phyloP scores from a whole-genome alignment of 192 early-diverging fungal species.

The Thoreauomyces humboldtii region DNA sequence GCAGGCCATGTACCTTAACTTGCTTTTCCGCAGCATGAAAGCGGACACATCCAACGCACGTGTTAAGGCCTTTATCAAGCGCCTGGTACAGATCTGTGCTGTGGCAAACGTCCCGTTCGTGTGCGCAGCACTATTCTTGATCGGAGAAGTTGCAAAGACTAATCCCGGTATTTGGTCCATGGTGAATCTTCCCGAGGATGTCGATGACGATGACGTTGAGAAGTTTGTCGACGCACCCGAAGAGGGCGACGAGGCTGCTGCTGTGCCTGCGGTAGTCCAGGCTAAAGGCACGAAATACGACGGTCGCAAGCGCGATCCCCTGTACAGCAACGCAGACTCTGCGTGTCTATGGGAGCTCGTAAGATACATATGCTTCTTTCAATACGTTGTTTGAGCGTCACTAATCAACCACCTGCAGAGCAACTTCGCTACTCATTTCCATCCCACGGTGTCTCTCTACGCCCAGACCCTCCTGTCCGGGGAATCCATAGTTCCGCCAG shows the following conservation, averaged over 20 bases:
- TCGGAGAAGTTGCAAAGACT: constrained; percentile 64
- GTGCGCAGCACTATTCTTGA: constrained; percentile 79
- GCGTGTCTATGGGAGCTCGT: constrained; percentile 92
- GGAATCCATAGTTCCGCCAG: constrained; percentile 59
- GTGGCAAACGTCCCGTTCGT: constrained; percentile 77
- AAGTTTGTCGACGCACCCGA: constrained; percentile 56
- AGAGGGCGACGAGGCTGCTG: constrained; percentile 29
- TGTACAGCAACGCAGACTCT: constrained; percentile 74
- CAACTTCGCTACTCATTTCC: constrained; percentile 77
- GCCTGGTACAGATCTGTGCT: constrained; percentile 71
- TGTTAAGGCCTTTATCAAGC: constrained; percentile 84
- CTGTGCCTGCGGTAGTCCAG: not conserved
- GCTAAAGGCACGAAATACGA: constrained; percentile 59
- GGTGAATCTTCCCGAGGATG: constrained; percentile 68
- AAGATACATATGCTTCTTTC: too few relatives aligned
- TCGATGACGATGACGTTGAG: constrained; percentile 63
- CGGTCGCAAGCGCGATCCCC: constrained; percentile 81
- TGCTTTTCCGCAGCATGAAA: constrained; percentile 81
- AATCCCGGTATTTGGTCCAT: constrained; percentile 61
- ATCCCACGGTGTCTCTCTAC: constrained; percentile 87
- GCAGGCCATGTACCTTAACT: constrained; percentile 91
- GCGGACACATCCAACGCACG: constrained; percentile 66
- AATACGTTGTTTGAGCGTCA: too few relatives aligned
- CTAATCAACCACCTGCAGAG: constrained; percentile 46
- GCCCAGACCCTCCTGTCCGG: constrained; percentile 69